These are phyloP conservation scores for Botryosphaeria dothidea DNA, from an alignment of 2,329 filamentous ascomycete species.

Conservation along the genomic window DNA sequence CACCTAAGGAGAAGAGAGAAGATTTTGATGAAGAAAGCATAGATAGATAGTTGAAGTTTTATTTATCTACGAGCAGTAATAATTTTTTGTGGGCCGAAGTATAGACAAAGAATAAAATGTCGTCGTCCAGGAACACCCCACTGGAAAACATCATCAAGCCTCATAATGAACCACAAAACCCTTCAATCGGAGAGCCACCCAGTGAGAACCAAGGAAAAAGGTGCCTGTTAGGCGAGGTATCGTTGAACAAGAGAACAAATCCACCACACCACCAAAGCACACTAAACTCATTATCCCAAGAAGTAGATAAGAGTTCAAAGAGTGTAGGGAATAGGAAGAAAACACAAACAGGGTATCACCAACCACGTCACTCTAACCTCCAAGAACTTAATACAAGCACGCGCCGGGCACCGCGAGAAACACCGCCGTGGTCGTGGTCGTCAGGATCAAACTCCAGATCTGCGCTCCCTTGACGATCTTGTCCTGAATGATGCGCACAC, in stretches of 20 bases:
- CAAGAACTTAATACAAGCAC: slow-evolving; percentile 17
- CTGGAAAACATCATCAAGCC: not conserved
- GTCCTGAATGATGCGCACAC: slow-evolving; percentile 73
- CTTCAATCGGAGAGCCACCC: not conserved
- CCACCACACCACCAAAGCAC: not conserved
- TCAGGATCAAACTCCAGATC: slow-evolving; percentile 36
- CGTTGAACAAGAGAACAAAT: not conserved
- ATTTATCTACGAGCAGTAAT: too few relatives aligned
- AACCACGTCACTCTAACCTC: not conserved
- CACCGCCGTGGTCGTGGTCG: slow-evolving; percentile 31
- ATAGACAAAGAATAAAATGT: not conserved
- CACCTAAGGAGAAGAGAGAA: too few relatives aligned
- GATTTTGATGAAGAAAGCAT: too few relatives aligned
- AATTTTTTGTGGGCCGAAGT: not conserved
- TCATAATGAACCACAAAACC: not conserved
- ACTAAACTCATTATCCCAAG: not conserved
- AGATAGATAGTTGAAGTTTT: too few relatives aligned
- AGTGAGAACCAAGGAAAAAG: not conserved
- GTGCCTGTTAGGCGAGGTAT: not conserved
- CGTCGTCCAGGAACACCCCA: not conserved
- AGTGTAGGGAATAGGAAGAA: not conserved
- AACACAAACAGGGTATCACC: not conserved
- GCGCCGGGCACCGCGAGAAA: slow-evolving; percentile 25
- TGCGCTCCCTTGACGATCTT: slow-evolving; percentile 55
- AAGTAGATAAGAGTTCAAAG: not conserved